Evolutionary conservation across 2,329 filamentous ascomycete species (phyloP), one percentile per base, ranked within the genome.

Genomic region (Colletotrichum sp.): DNA sequence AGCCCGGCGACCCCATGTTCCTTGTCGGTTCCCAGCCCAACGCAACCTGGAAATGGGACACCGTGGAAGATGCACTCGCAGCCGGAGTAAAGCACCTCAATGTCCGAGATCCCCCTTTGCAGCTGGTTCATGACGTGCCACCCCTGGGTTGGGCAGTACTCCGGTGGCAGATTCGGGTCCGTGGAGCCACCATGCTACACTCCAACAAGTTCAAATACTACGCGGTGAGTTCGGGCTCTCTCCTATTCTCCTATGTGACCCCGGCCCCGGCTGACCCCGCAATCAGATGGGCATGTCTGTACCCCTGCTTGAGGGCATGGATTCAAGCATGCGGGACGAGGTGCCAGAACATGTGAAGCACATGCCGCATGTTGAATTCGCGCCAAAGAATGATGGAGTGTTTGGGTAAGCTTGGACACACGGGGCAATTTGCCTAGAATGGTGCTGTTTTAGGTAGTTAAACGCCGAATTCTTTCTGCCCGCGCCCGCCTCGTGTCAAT

Each of bases 1-100:
- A 93, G 83, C 92, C 93, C 81, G 88, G 88, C 48, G 90, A 88
- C 78, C 91, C 91, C 79, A 91, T 89, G 83, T 93, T 87, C 77
- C 82, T 88, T 25, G 86, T 93, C 36, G 91, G 91, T 1, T 74
- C 83, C 0, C 91, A 90, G 25, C 36, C 39, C 2, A 79, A 78
- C 0, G 90, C 90, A 0, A 71, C 77, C 0, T 93, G 90, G 80
- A 86, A 84, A 15, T 93, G 88, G 85, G 80, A 80, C 2, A 87
- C 86, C 1, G 89, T 92, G 0, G 88, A 86, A 0, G 88, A 91
- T 64, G 91, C 91, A 0, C 82, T 85, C 2, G 78, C 15, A 8
- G 65, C 57, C 25, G 65, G 65, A 5, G 19, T n/a, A 7, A 22
- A 63, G 25, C 25, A 22, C 4, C 59, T 57, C 12, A 61, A 63